Conservation (phyloP, 2,329 filamentous ascomycete genomes). For the Fusarium verrucosum region DNA sequence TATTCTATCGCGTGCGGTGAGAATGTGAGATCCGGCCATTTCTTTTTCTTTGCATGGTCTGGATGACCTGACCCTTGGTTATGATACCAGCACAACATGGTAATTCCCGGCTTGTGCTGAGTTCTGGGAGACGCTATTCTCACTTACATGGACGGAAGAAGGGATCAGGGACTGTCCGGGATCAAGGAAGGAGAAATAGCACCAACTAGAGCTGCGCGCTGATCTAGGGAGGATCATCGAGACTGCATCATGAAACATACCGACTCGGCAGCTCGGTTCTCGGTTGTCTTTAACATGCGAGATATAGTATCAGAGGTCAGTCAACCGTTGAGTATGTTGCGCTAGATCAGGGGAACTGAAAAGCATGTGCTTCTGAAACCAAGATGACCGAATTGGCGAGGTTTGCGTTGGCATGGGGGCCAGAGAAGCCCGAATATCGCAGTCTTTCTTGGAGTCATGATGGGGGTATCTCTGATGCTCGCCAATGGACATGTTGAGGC, state of each 20-base stretch:
- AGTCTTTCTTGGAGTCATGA: slow-evolving; percentile 40
- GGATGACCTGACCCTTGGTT: slow-evolving; percentile 10
- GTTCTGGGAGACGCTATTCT: slow-evolving; percentile 29
- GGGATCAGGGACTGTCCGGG: slow-evolving; percentile 21
- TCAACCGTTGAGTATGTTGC: slow-evolving; percentile 17
- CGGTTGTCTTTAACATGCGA: slow-evolving; percentile 11
- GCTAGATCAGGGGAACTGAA: slow-evolving; percentile 15
- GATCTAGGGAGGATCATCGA: slow-evolving; percentile 19
- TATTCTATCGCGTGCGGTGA: slow-evolving; percentile 12
- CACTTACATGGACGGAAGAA: slow-evolving; percentile 19
- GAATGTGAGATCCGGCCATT: slow-evolving; percentile 11
- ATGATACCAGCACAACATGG: slow-evolving; percentile 21
- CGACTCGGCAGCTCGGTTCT: neutral
- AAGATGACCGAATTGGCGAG: slow-evolving; percentile 24
- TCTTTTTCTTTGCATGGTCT: slow-evolving; percentile 24
- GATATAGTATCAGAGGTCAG: slow-evolving; percentile 10
- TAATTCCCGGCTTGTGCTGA: slow-evolving; percentile 16
- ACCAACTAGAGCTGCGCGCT: slow-evolving; percentile 11
- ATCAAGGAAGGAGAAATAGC: slow-evolving; percentile 23
- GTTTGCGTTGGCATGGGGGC: slow-evolving; percentile 36
- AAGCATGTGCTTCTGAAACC: slow-evolving; percentile 27
- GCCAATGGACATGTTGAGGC: slow-evolving; percentile 37
- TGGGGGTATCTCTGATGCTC: slow-evolving; percentile 38
- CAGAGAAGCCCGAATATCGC: slow-evolving; percentile 31
- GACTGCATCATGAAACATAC: slow-evolving; percentile 30